A percentile compares a stretch with the other conserved stretches of the same genome.
Conservation (phyloP, 208 protist genomes). For the Acanthamoeba castellanii region DNA sequence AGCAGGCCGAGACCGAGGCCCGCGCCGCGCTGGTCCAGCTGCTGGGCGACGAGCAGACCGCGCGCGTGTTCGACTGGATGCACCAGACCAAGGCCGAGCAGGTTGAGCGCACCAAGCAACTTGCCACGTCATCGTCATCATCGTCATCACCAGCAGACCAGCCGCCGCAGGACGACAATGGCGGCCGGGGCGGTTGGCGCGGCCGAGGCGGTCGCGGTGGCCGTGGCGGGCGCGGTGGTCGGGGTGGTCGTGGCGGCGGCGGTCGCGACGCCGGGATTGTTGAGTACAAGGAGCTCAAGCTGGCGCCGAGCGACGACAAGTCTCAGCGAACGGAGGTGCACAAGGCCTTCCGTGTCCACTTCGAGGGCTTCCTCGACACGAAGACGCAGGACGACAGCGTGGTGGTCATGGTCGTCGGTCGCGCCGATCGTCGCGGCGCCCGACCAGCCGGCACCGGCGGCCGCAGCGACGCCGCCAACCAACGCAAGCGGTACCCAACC, state of each 20-base stretch:
- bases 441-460: neutral
- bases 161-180: neutral
- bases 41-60: slow-evolving; percentile 50
- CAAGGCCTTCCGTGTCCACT: slow-evolving; percentile 43
- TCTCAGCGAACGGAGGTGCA: slow-evolving; percentile 11
- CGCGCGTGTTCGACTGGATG: neutral
- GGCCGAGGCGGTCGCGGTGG: neutral
- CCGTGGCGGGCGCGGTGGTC: neutral
- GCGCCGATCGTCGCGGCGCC: neutral
- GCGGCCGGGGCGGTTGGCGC: neutral
- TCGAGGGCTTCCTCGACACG: slow-evolving; percentile 52
- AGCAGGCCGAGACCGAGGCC: slow-evolving; percentile 20
- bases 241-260: neutral
- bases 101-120: neutral
- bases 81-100: slow-evolving; percentile 26
- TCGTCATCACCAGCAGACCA: neutral
- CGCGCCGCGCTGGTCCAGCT: neutral
- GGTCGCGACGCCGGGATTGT: neutral
- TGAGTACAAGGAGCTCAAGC: slow-evolving; percentile 29
- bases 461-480: slow-evolving; percentile 9
- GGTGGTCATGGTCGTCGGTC: slow-evolving; percentile 59
- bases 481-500: slow-evolving; percentile 4
- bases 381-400: slow-evolving; percentile 54
- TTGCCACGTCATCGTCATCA: too few relatives aligned
- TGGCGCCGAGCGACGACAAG: slow-evolving; percentile 54